phyloP scores from a whole-genome alignment of 1,139 yeast genomes.

The Chernovozyma sophiae-reginae region DNA sequence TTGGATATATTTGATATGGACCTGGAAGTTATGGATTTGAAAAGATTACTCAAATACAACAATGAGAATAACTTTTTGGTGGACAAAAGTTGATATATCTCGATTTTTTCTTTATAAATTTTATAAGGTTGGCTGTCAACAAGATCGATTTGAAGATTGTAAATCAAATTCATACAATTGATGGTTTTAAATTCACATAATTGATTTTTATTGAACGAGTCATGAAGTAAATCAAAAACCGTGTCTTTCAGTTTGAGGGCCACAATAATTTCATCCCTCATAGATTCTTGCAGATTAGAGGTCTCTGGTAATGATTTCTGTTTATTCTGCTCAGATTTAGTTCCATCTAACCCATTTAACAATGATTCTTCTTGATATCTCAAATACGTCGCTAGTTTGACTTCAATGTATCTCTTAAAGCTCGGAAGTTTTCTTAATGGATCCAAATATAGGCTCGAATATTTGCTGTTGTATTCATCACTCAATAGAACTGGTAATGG shows the following conservation, averaged over 20 bases:
- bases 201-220: slow-evolving; percentile 3
- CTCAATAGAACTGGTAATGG: slow-evolving; percentile 49
- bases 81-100: slow-evolving; percentile 6
- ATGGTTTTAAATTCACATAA: slow-evolving; percentile 1
- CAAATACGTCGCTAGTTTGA: neutral
- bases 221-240: slow-evolving; percentile 1
- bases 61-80: slow-evolving; percentile 13
- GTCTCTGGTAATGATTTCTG: no score
- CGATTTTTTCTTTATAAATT: slow-evolving; percentile 6
- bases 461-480: slow-evolving; percentile 6
- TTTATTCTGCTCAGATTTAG: no score
- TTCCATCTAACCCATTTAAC: no score
- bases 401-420: slow-evolving; percentile 35
- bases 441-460: slow-evolving; percentile 12
- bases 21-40: neutral
- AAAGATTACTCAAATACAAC: slow-evolving; percentile 16
- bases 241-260: no score
- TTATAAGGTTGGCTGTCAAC: neutral
- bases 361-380: neutral
- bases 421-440: slow-evolving; percentile 34
- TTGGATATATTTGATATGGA: neutral
- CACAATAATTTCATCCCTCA: no score
- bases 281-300: no score
- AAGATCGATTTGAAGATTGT: slow-evolving; percentile 3
- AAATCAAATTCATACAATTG: slow-evolving; percentile 5